phyloP scores from a whole-genome alignment of 768 basidiomycete genomes.

The Tubosaeta sp. region DNA sequence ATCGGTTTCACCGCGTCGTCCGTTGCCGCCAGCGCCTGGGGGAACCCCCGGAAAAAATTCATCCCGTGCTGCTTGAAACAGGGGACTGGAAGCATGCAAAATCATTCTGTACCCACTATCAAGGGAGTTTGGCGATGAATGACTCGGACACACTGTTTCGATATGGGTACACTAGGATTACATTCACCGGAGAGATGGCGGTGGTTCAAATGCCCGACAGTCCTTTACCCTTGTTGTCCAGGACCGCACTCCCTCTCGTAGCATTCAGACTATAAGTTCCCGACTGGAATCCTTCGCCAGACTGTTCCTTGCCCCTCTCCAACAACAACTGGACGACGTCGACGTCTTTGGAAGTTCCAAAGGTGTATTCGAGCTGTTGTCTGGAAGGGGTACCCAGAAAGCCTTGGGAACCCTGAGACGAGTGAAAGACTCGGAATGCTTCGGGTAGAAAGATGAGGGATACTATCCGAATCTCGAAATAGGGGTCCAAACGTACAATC shows the following conservation, averaged over 20 bases:
- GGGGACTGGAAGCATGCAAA: too few relatives aligned
- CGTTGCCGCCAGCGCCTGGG: background rate
- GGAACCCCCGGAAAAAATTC: background rate
- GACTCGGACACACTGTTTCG: background rate
- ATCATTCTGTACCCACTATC: background rate
- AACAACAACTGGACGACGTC: slow-evolving; percentile 62
- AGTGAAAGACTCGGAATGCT: slow-evolving; percentile 73
- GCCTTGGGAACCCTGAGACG: slow-evolving; percentile 76
- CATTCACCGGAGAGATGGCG: slow-evolving; percentile 1
- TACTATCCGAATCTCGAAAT: background rate
- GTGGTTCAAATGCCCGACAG: slow-evolving; percentile 31
- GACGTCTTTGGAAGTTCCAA: slow-evolving; percentile 59
- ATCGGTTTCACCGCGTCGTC: background rate
- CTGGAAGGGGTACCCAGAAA: slow-evolving; percentile 69
- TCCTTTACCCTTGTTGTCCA: slow-evolving; percentile 41
- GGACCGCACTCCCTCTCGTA: slow-evolving; percentile 31
- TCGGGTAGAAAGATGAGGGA: background rate
- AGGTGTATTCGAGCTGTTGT: slow-evolving; percentile 75
- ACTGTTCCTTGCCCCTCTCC: slow-evolving; percentile 57
- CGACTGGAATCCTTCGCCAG: slow-evolving; percentile 42
- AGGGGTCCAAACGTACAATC: slow-evolving; percentile 53
- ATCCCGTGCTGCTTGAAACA: background rate
- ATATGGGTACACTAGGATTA: slow-evolving; percentile 14
- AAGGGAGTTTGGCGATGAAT: background rate
- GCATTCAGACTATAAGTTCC: slow-evolving; percentile 12